Conservation (phyloP, 192 early-diverging fungal genomes). For the Dissophora globulifera region DNA sequence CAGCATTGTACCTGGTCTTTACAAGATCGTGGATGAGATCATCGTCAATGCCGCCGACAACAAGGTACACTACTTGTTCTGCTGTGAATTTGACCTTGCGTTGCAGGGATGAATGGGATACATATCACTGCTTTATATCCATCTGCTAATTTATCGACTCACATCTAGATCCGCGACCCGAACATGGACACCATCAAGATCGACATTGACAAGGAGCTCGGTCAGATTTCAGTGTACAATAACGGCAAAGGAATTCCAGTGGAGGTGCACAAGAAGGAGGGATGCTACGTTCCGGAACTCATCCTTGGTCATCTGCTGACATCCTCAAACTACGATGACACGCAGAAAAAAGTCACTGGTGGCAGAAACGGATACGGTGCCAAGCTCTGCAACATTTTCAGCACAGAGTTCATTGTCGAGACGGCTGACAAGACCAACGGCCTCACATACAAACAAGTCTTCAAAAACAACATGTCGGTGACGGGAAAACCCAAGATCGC, state of each 20-base stretch:
- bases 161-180: slow-evolving; percentile 88
- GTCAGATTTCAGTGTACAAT: slow-evolving; percentile 89
- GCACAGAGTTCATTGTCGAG: slow-evolving; percentile 93
- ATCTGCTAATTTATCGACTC: too few relatives aligned
- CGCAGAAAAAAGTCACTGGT: slow-evolving; percentile 93
- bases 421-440: slow-evolving; percentile 80
- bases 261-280: slow-evolving; percentile 89
- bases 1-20: slow-evolving; percentile 87
- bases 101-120: too few relatives aligned
- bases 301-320: slow-evolving; percentile 98
- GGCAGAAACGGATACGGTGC: slow-evolving; percentile 95
- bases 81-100: too few relatives aligned
- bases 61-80: too few relatives aligned
- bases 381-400: slow-evolving; percentile 98
- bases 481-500: slow-evolving; percentile 82
- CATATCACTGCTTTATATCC: neutral
- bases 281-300: slow-evolving; percentile 94
- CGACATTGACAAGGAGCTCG: slow-evolving; percentile 83
- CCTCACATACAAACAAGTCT: slow-evolving; percentile 86
- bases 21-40: slow-evolving; percentile 99
- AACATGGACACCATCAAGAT: slow-evolving; percentile 89
- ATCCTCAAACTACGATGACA: slow-evolving; percentile 97
- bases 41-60: slow-evolving; percentile 97
- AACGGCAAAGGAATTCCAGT: slow-evolving; percentile 96
- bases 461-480: slow-evolving; percentile 90